A percentile compares a stretch with the other conserved stretches of the same genome.
Evolutionary conservation across 257 asterid genomes (phyloP).

Genomic region (Solanum okadae): DNA sequence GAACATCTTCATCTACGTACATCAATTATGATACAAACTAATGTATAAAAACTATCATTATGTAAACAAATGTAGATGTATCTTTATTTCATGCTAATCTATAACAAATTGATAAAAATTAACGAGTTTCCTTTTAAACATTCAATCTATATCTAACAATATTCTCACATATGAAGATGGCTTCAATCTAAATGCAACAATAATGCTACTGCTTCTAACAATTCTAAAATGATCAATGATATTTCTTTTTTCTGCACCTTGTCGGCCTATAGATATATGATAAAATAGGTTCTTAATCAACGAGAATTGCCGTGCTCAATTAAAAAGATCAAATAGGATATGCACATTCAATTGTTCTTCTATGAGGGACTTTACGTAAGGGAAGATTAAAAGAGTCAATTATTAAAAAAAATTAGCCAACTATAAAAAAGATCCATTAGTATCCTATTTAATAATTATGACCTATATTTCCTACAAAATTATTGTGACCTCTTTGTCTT

Average conservation of each 20-base stretch:
- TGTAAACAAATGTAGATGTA: no score
- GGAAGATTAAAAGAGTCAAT: no score
- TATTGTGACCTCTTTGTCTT: background rate
- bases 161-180: background rate
- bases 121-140: background rate
- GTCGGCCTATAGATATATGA: background rate
- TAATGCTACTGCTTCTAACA: background rate
- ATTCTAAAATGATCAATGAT: background rate
- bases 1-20: background rate
- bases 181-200: background rate
- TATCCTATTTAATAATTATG: background rate
- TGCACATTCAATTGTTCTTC: background rate
- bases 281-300: background rate
- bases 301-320: background rate
- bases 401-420: no score
- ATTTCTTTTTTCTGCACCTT: no score
- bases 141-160: background rate
- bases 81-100: background rate
- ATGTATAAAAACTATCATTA: no score
- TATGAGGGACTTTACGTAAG: background rate
- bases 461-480: background rate
- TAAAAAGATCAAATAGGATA: background rate
- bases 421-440: background rate
- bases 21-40: background rate
- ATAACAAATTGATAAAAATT: no score